These are phyloP conservation scores for Neopestalotiopsis clavispora DNA, from an alignment of 2,329 filamentous ascomycete genomes.

Conservation along the genomic window DNA sequence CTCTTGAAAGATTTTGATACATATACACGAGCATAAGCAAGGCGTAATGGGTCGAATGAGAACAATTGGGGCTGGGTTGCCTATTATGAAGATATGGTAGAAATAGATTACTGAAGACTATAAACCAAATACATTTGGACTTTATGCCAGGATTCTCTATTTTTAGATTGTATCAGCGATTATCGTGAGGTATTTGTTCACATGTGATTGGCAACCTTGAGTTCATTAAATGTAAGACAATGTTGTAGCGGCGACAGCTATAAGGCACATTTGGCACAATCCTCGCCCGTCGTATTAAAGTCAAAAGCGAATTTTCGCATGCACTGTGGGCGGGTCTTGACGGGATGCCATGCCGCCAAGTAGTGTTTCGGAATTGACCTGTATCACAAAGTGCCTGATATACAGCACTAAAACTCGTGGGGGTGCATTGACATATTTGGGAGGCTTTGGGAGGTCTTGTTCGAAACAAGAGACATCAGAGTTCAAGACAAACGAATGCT, in stretches of 20 bases:
- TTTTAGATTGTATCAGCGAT: background rate
- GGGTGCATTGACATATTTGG: no score
- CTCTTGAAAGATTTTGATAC: background rate
- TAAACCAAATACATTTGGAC: background rate
- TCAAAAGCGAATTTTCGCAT: no score
- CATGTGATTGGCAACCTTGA: no score
- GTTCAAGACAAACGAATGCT: background rate
- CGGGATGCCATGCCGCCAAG: background rate
- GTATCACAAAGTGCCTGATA: background rate
- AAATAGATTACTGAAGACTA: background rate
- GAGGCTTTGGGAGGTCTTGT: background rate
- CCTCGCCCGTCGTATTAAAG: no score
- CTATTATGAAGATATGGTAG: background rate
- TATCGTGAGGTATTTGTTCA: background rate
- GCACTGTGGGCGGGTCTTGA: no score
- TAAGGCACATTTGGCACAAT: no score
- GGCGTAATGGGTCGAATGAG: background rate
- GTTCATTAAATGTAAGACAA: no score
- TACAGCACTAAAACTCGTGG: background rate
- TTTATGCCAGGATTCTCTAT: background rate
- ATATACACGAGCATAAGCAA: background rate
- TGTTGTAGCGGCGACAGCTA: no score
- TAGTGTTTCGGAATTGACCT: background rate
- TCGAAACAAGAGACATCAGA: background rate
- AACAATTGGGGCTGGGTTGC: background rate